Percentiles rank a stretch among this genome's conserved stretches.
Evolutionary conservation across 164 flowering plant genomes (phyloP).

Genomic region (Protea cynaroides): DNA sequence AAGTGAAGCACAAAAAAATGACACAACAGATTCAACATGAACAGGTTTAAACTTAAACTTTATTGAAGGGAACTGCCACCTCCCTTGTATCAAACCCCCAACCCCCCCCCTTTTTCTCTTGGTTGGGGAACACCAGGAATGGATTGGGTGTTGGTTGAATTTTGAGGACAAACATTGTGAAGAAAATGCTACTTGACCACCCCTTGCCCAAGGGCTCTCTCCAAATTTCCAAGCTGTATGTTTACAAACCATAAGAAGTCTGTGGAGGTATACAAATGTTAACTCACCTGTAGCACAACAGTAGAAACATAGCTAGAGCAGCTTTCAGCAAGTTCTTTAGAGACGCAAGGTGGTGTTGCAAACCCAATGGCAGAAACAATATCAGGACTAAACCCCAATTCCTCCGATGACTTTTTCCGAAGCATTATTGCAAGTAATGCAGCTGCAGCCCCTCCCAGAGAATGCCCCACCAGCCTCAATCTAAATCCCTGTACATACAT

Average conservation of each 20-base stretch:
- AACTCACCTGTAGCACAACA: constrained; percentile 69
- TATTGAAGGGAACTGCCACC: no score
- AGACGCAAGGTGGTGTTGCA: constrained; percentile 84
- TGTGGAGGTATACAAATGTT: not conserved
- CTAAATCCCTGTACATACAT: constrained; percentile 70
- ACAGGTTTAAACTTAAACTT: no score
- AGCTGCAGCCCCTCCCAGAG: constrained; percentile 84
- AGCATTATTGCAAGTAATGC: constrained; percentile 80
- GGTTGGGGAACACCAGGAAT: no score
- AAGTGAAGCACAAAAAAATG: no score
- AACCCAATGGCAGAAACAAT: constrained; percentile 66
- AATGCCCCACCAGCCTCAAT: constrained; percentile 87
- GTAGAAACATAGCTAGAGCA: constrained; percentile 67
- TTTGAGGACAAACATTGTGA: no score
- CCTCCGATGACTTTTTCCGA: constrained; percentile 43
- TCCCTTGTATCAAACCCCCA: no score
- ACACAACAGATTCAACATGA: no score
- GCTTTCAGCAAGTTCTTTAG: constrained; percentile 74
- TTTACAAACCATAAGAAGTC: not conserved
- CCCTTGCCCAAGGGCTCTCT: no score
- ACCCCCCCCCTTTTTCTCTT: no score
- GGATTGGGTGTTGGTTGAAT: no score
- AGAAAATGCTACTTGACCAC: no score
- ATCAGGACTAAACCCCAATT: constrained; percentile 70
- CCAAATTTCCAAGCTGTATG: no score